Percentiles rank a stretch among this genome's conserved stretches.
These are phyloP conservation scores for Cryptosporidium muris DNA, from an alignment of 169 alveolate species.

Conservation along the genomic window DNA sequence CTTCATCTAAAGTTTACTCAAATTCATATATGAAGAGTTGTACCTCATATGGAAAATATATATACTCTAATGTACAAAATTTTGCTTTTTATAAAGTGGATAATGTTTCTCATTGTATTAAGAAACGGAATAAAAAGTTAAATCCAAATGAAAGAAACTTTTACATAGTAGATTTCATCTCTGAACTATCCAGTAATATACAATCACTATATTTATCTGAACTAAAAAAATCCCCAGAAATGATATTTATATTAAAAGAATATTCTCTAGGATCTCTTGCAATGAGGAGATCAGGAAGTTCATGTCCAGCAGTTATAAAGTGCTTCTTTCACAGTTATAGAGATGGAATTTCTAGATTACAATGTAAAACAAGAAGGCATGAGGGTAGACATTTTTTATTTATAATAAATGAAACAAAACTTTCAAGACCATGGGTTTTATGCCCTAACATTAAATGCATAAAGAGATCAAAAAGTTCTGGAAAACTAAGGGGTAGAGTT, in stretches of 20 bases:
- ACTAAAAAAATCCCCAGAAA: constrained; percentile 17
- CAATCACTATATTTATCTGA: constrained; percentile 10
- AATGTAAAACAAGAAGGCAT: constrained; percentile 47
- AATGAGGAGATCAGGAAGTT: constrained; percentile 61
- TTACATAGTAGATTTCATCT: constrained; percentile 62
- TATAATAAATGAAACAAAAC: constrained; percentile 65
- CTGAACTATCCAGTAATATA: constrained; percentile 45
- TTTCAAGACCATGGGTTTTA: constrained; percentile 69
- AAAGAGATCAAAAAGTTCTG: constrained; percentile 64
- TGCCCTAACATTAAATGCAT: constrained; percentile 66
- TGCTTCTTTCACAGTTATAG: constrained; percentile 63
- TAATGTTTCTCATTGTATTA: background rate
- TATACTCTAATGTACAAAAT: too few relatives aligned
- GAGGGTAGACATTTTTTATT: constrained; percentile 60
- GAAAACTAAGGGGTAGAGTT: constrained; percentile 49
- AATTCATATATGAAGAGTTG: too few relatives aligned
- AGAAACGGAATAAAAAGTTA: constrained; percentile 16
- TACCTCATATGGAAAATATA: too few relatives aligned
- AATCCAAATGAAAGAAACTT: constrained; percentile 38
- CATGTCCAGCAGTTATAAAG: constrained; percentile 24
- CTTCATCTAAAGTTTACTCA: too few relatives aligned
- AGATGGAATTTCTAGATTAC: constrained; percentile 67
- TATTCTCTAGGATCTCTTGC: constrained; percentile 59
- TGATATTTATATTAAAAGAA: constrained; percentile 10
- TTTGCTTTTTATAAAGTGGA: too few relatives aligned